Base-by-base conservation (phyloP, 768 basidiomycete genomes). In the Lactarius psammicola region DNA sequence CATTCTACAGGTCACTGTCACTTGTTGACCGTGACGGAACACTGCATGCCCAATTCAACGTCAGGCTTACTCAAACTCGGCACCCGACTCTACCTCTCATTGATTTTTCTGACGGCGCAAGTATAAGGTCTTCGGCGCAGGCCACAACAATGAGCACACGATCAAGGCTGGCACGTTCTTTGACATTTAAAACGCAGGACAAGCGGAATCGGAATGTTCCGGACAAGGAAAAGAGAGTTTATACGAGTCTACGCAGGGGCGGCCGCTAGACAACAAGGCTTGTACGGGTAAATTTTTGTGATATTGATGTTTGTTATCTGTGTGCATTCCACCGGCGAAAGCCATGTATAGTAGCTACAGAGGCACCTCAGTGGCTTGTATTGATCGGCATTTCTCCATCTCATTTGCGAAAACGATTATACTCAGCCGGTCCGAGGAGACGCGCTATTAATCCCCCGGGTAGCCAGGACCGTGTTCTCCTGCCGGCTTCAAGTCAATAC, bases 11-110 rank as follows among this genome's bases (percentile, higher is more conserved):
- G 69, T 40, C 73, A 55, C 28, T 49, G 63, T 31, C 73, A 66
- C 59, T 66, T 26, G 63, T 74, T 10, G 68, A 68, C 13, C 20
- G 23, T 4, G 68, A 74, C 36, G 75, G 72, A 8, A 65, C 71
- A 8, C 67, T 75, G 23, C 42, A 64, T 4, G 72, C 67, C 15
- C 46, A 58, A 44, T 53, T 66, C 31, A 33, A 54, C 13, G 49
- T 62, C 40, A 62, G 6, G 20, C 60, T 66, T 26, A 36, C 38
- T 1, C 60, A 53, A 13, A 46, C 36, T 2, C 5, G 4, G 17
- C 4, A 1, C 1, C 38, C 56, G 1, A 13, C 49, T 4, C 13
- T 3, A 15, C 30, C 58, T 4, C 18, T 51, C 23, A 33, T 23
- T 13, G 33, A 44, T 36, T 26, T 4, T 34, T 58, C 56, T 20